Evolutionary conservation across 495 filamentous ascomycete genomes (phyloP).

Genomic region (Penicillium desertorum): DNA sequence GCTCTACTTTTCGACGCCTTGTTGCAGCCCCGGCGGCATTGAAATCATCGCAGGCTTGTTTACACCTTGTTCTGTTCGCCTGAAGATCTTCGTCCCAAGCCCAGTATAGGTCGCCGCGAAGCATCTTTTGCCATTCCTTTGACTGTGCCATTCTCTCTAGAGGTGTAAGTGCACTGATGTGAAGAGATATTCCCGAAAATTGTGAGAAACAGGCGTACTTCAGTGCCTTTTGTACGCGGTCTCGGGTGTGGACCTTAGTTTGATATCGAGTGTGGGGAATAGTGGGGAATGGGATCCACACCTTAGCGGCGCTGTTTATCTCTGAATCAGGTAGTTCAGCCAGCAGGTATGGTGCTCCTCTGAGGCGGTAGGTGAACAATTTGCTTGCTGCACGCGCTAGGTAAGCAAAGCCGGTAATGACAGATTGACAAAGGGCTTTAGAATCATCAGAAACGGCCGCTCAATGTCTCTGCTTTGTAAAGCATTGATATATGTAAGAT

Average conservation of each 20-base stretch:
- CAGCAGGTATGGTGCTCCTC: background rate
- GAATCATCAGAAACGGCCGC: too few species aligned
- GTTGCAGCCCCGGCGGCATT: slow-evolving; percentile 56
- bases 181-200: background rate
- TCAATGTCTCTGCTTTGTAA: too few species aligned
- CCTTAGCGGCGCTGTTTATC: background rate
- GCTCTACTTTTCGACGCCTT: slow-evolving; percentile 55
- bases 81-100: slow-evolving; percentile 54
- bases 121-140: slow-evolving; percentile 40
- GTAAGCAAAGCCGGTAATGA: too few species aligned
- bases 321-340: slow-evolving; percentile 1
- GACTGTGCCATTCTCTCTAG: slow-evolving; percentile 27
- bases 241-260: background rate
- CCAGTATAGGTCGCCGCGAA: slow-evolving; percentile 39
- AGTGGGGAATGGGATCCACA: background rate
- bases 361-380: background rate
- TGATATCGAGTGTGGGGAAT: background rate
- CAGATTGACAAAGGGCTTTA: too few species aligned
- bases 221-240: background rate
- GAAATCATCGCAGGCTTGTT: slow-evolving; percentile 56
- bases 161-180: too few species aligned
- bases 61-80: slow-evolving; percentile 57
- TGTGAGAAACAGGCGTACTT: background rate
- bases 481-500: too few species aligned
- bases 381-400: too few species aligned